Evolutionary conservation across 148 eudicot genomes (phyloP), one percentile per base, ranked within the genome.

Genomic region (Rhododendron ovatum): DNA sequence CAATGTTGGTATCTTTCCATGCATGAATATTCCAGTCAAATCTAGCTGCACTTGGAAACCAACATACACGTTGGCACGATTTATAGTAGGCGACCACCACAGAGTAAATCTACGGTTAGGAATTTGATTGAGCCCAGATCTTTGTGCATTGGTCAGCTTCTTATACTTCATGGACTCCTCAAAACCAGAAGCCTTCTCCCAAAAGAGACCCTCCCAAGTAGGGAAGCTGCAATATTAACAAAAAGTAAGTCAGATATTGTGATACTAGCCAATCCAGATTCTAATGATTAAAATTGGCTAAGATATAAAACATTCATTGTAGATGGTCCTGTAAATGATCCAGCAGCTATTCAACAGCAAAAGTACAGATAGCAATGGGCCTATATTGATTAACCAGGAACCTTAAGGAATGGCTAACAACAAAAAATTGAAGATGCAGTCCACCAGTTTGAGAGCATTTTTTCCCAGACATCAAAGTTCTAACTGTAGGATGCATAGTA

Each of bases 121-220:
- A 86, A 97, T 97, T 88, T 97, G 99, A 83, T 97, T 97, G 84
- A 97, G 93, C 80, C 99, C 99, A 82, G 99, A 97, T 93, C 99
- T 90, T 87, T 97, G 99, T 20, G 99, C 99, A 91, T 97, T 97
- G 0, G 99, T 97, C 89, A 97, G 87, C 88, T 97, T 97, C 88
- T 97, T 97, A 69, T 97, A 97, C 91, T 97, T 97, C 99, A 97
- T 97, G 50, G 99, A 97, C 92, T 97, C 99, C 94, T 97, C 99
- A 86, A 97, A 97, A 86, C 99, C 99, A 69, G 99, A 97, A 86
- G 99, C 99, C 88, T 97, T 97, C 90, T 97, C 99, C 99, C 99
- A 97, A 88, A 97, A 97, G 81, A 97, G 98, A 93, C 99, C 99
- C 91, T 97, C 99, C 99, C 99, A 97, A 50, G 99, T 97, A 14